A percentile compares a stretch with the other conserved stretches of the same genome.
Conservation (phyloP, 768 basidiomycete species). For the Pleurotus eryngii region DNA sequence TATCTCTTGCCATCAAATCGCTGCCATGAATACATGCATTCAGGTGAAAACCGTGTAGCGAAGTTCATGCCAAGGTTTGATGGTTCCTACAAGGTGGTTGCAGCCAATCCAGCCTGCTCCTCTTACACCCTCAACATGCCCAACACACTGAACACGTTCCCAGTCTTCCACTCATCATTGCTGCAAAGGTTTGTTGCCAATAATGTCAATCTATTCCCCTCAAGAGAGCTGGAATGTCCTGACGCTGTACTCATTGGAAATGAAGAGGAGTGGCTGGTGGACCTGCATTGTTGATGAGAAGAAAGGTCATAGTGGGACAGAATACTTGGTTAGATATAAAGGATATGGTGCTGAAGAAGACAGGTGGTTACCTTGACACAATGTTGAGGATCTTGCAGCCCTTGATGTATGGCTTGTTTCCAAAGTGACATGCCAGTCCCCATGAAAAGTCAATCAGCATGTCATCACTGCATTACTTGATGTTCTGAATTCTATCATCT, state of each 20-base stretch:
- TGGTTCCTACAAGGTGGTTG: conserved; percentile 19
- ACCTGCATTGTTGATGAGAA: conserved; percentile 24
- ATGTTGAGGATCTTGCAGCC: conserved; percentile 18
- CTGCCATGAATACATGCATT: conserved; percentile 19
- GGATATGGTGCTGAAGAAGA: conserved; percentile 23
- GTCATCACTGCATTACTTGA: not conserved
- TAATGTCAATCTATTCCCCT: conserved; percentile 27
- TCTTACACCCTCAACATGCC: conserved; percentile 21
- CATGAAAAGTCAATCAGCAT: not conserved
- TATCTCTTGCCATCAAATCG: conserved; percentile 24
- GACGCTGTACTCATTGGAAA: conserved; percentile 18
- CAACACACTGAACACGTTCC: conserved; percentile 15
- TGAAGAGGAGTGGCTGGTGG: conserved; percentile 1
- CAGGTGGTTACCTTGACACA: conserved; percentile 20
- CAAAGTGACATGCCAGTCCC: not conserved
- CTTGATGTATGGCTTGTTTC: conserved; percentile 12
- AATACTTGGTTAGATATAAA: conserved; percentile 28
- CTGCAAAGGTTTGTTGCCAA: conserved; percentile 27
- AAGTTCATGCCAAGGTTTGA: conserved; percentile 36
- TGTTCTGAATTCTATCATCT: not conserved
- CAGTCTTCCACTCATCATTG: conserved; percentile 20
- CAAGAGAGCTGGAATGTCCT: conserved; percentile 13
- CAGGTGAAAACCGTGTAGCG: conserved; percentile 20
- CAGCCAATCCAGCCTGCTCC: conserved; percentile 16
- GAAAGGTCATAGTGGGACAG: conserved; percentile 15